These are phyloP conservation scores for Cladosporium colombiae DNA, from an alignment of 2,329 filamentous ascomycete species.

Conservation along the genomic window DNA sequence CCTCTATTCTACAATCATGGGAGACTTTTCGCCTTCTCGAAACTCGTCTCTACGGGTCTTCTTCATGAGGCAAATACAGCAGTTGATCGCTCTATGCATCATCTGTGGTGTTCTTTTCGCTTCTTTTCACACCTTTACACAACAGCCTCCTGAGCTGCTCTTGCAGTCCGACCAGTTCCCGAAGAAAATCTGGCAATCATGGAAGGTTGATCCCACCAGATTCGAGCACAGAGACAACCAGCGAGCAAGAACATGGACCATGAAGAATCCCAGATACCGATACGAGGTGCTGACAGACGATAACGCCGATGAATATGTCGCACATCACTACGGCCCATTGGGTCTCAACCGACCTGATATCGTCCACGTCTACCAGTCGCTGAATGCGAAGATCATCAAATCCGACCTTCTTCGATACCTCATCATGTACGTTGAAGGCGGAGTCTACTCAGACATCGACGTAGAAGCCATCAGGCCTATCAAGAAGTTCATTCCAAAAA, in stretches of 20 bases:
- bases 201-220: constrained; percentile 68
- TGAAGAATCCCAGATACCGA: constrained; percentile 65
- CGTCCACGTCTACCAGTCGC: constrained; percentile 59
- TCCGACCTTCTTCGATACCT: constrained; percentile 67
- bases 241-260: constrained; percentile 64
- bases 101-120: constrained; percentile 1
- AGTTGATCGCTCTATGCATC: constrained; percentile 28
- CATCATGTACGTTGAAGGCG: constrained; percentile 68
- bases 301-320: constrained; percentile 67
- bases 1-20: neutral
- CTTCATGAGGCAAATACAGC: neutral
- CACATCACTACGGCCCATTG: constrained; percentile 64
- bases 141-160: neutral
- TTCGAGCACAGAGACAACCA: constrained; percentile 66
- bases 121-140: constrained; percentile 25
- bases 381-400: constrained; percentile 66
- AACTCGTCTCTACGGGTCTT: neutral
- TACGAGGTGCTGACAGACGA: constrained; percentile 70
- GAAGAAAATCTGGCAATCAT: constrained; percentile 74
- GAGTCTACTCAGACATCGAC: constrained; percentile 62
- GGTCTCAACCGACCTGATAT: constrained; percentile 70
- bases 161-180: constrained; percentile 49
- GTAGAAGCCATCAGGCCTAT: constrained; percentile 58
- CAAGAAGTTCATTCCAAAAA: constrained; percentile 62
- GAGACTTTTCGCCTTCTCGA: neutral